These are phyloP conservation scores for Purshia tridentata DNA, from an alignment of 306 rosid genomes.

Conservation along the genomic window DNA sequence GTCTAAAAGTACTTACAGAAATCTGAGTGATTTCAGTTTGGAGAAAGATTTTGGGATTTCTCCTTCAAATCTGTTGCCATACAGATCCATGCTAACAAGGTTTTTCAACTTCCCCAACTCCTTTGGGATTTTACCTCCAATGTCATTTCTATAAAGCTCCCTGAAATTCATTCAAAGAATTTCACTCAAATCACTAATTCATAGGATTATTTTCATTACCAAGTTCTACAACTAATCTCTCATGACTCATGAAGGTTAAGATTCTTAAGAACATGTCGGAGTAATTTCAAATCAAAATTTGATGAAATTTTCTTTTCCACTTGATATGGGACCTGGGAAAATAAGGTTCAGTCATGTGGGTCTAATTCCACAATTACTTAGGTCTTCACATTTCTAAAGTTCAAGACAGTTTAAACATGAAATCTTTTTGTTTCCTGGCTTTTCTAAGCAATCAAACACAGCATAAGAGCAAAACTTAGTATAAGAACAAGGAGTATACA, in stretches of 20 bases:
- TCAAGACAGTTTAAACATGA: neutral
- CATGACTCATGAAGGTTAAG: too few relatives aligned
- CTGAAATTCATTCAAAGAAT: constrained; percentile 42
- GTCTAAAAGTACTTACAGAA: constrained; percentile 55
- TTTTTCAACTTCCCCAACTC: constrained; percentile 69
- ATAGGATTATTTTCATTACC: neutral
- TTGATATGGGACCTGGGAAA: neutral
- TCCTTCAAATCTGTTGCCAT: constrained; percentile 74
- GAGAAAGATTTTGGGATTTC: constrained; percentile 74
- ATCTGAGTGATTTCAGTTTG: constrained; percentile 80
- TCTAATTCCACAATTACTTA: neutral
- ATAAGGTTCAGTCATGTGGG: neutral
- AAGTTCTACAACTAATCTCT: neutral
- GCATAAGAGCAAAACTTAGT: neutral
- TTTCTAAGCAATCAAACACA: constrained; percentile 18
- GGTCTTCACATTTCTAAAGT: neutral
- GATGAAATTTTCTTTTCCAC: neutral
- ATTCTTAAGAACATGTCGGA: neutral
- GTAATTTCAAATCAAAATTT: neutral
- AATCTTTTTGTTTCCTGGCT: neutral
- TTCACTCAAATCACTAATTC: constrained; percentile 14
- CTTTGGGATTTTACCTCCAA: constrained; percentile 70
- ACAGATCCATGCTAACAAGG: constrained; percentile 89
- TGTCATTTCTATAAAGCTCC: constrained; percentile 81
- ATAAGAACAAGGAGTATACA: constrained; percentile 45